Evolutionary conservation across 345 rosid species (phyloP).

Genomic region (Citrus mangshanensis): DNA sequence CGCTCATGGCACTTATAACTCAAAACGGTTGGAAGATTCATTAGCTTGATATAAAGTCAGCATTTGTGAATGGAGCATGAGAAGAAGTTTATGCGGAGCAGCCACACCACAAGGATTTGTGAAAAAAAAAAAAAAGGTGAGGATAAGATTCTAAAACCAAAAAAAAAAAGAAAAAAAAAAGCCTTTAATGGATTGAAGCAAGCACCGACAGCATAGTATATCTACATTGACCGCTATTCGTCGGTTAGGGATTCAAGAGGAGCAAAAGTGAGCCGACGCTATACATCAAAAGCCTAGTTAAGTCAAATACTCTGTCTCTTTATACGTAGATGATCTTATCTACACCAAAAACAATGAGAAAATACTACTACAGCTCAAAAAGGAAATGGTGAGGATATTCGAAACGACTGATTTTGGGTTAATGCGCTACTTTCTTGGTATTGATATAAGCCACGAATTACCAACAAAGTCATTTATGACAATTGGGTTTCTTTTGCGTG

Average conservation of each 20-base stretch:
- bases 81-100: no score
- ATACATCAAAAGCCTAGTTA: background rate
- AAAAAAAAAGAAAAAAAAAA: background rate
- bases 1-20: background rate
- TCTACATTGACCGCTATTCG: background rate
- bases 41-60: background rate
- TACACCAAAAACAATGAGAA: no score
- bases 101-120: no score
- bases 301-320: background rate
- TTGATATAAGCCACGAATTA: background rate
- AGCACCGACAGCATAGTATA: background rate
- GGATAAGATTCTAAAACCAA: background rate
- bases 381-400: background rate
- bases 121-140: no score
- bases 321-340: background rate
- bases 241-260: background rate
- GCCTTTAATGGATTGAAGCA: background rate
- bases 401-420: background rate
- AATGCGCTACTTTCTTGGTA: background rate
- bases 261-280: background rate
- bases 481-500: no score
- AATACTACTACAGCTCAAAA: background rate
- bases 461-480: no score
- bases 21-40: background rate
- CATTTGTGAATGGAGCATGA: background rate